Conservation (phyloP, 768 basidiomycete genomes). For the Agrocybe praecox region DNA sequence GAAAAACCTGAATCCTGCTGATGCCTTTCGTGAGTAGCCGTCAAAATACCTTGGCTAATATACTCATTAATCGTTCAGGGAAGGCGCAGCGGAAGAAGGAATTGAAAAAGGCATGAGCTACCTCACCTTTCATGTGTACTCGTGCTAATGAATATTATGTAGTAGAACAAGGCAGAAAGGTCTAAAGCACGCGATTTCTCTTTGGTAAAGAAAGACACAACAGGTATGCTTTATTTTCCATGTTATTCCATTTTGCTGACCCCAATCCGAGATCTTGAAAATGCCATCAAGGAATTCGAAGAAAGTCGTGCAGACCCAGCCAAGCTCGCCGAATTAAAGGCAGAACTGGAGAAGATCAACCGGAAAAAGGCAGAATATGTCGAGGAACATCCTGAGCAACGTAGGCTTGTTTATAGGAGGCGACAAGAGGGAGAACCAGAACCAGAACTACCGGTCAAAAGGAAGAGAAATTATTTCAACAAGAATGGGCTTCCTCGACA, state of each 20-base stretch:
- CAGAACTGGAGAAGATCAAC: conserved; percentile 78
- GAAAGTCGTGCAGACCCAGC: conserved; percentile 52
- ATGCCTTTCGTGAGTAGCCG: conserved; percentile 77
- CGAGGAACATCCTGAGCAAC: conserved; percentile 90
- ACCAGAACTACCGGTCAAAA: conserved; percentile 39
- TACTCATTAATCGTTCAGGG: conserved; percentile 46
- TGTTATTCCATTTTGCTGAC: conserved; percentile 1
- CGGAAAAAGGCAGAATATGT: conserved; percentile 92
- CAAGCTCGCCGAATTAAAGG: conserved; percentile 71
- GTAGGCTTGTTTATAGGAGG: conserved; percentile 75
- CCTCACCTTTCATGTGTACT: not conserved
- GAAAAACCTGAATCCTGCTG: conserved; percentile 91
- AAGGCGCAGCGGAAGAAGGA: conserved; percentile 95
- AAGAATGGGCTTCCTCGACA: conserved; percentile 85
- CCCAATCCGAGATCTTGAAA: conserved; percentile 66
- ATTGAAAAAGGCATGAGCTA: conserved; percentile 76
- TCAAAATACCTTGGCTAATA: not conserved
- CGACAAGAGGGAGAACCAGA: conserved; percentile 50
- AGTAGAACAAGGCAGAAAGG: conserved; percentile 91
- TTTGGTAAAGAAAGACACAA: conserved; percentile 93
- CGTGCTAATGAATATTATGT: conserved; percentile 28
- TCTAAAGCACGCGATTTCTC: conserved; percentile 83
- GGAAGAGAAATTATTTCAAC: conserved; percentile 74
- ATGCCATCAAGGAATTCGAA: conserved; percentile 74
- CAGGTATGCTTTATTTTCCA: conserved; percentile 45